Evolutionary conservation across 1,284 basidiomycete species (phyloP).

Genomic region (Trichosporon asahii): DNA sequence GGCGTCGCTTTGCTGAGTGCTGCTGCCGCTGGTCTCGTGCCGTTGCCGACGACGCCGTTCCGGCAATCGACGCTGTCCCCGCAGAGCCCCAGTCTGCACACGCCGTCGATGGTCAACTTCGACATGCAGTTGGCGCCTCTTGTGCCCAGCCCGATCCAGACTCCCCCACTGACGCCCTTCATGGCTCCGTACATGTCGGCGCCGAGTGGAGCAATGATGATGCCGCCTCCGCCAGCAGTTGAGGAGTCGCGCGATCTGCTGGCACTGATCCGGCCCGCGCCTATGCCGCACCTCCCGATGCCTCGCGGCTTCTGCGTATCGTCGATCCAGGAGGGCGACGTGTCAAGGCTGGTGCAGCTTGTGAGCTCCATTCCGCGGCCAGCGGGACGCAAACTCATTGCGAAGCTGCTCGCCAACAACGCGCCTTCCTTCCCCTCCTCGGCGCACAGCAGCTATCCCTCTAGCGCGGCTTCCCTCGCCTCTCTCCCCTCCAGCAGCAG

Average conservation of each 20-base stretch:
- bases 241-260: not conserved
- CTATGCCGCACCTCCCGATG: constrained; percentile 1
- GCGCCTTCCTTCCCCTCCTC: not conserved
- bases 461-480: not conserved
- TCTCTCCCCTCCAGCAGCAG: not conserved
- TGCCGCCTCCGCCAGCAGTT: not conserved
- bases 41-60: not conserved
- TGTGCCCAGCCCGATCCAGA: not conserved
- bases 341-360: not conserved
- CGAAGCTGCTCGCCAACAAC: constrained; percentile 3
- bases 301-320: constrained; percentile 2
- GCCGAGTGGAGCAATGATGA: not conserved
- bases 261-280: not conserved
- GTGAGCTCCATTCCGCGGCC: constrained; percentile 5
- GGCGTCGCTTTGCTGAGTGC: constrained; percentile 3
- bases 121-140: constrained; percentile 4
- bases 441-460: not conserved
- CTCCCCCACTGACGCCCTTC: constrained; percentile 1
- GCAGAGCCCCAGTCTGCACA: not conserved
- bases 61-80: not conserved
- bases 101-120: not conserved
- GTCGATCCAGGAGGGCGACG: not conserved
- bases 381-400: not conserved
- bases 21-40: not conserved
- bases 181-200: not conserved